phyloP scores from a whole-genome alignment of 129 eudicot genomes.

The carrot (Daucus carota) region DNA sequence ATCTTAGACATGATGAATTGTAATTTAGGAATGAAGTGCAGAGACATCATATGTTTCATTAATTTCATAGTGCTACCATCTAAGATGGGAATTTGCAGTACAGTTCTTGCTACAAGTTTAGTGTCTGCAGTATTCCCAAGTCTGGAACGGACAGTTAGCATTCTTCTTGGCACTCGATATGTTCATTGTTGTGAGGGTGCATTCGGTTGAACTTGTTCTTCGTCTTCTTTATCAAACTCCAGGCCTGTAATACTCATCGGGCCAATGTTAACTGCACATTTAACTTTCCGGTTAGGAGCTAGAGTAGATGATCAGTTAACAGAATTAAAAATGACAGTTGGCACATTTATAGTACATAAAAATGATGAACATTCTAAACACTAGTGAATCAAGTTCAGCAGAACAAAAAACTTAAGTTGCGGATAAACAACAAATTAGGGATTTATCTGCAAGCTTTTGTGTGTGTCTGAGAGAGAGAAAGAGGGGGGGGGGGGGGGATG shows the following conservation, averaged over 20 bases:
- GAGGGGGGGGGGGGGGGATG: too few species aligned
- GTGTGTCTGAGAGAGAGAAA: too few species aligned
- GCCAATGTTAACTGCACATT: conserved; percentile 73
- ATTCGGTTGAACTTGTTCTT: conserved; percentile 22
- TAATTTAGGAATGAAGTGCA: neutral
- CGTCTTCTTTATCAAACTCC: conserved; percentile 46
- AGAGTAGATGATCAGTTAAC: neutral
- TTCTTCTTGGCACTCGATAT: neutral
- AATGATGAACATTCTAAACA: neutral
- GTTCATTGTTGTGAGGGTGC: too few species aligned
- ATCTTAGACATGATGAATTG: too few species aligned
- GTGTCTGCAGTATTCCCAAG: conserved; percentile 54
- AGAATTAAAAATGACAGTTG: neutral
- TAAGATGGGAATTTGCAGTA: neutral
- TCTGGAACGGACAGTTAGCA: conserved; percentile 40
- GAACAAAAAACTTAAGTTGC: neutral
- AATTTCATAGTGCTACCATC: neutral
- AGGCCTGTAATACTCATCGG: conserved; percentile 70
- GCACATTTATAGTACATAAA: neutral
- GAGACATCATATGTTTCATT: neutral
- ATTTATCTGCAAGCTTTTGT: too few species aligned
- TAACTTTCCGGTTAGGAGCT: conserved; percentile 5
- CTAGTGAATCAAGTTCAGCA: neutral
- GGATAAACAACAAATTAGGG: neutral
- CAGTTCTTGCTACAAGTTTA: conserved; percentile 42